Conservation (phyloP, 2,329 filamentous ascomycete species). For the Colletotrichum sp. region DNA sequence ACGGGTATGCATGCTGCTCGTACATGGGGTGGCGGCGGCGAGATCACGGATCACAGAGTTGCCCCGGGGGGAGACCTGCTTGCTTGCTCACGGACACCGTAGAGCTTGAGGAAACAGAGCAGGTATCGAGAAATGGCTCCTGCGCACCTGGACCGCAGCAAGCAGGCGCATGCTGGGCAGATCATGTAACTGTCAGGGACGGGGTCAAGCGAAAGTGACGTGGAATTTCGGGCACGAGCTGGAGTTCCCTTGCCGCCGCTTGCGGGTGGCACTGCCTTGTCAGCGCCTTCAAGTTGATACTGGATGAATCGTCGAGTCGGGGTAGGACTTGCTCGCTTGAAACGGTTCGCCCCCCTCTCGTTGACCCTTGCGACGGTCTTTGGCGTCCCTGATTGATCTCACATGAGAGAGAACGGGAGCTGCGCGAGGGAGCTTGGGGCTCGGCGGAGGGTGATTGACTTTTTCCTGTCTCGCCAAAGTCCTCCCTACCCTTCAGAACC, state of each 20-base stretch:
- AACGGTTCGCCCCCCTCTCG: neutral
- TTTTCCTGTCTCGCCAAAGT: neutral
- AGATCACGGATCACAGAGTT: conserved; percentile 19
- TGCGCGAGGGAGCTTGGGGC: conserved; percentile 6
- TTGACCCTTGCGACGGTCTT: neutral
- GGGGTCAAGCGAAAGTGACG: conserved; percentile 14
- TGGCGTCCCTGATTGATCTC: conserved; percentile 13
- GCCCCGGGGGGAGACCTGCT: neutral
- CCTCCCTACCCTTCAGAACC: neutral
- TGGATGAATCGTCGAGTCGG: conserved; percentile 4
- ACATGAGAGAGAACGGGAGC: neutral
- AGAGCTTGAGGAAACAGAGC: neutral
- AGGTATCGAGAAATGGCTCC: conserved; percentile 19
- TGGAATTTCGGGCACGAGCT: conserved; percentile 3
- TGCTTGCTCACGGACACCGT: neutral
- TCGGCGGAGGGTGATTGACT: conserved; percentile 9
- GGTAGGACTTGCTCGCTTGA: conserved; percentile 6
- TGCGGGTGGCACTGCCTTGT: neutral
- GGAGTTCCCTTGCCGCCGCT: neutral
- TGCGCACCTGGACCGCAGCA: conserved; percentile 18
- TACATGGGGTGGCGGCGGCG: conserved; percentile 20
- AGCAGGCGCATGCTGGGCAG: conserved; percentile 13
- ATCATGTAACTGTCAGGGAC: conserved; percentile 18
- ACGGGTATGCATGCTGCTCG: conserved; percentile 20
- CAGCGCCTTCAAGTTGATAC: neutral